A percentile compares a stretch with the other conserved stretches of the same genome.
Conservation (phyloP, 108 stramenopile genomes). For the Cafeteria roenbergensis region DNA sequence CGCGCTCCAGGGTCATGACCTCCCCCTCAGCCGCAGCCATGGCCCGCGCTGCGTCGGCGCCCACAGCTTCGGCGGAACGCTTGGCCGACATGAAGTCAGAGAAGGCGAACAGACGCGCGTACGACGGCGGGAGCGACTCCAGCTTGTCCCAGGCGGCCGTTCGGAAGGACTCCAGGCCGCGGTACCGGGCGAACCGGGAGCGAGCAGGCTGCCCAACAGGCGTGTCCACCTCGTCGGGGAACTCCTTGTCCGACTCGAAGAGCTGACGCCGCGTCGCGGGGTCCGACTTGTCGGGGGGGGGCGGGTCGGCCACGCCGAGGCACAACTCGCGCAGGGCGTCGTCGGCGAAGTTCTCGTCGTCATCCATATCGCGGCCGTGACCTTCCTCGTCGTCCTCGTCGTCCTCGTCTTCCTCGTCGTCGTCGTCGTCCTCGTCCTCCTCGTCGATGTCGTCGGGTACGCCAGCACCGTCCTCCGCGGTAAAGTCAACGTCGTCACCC, state of each 20-base stretch:
- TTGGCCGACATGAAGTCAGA: conserved; percentile 68
- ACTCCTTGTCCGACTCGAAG: conserved; percentile 74
- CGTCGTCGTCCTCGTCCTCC: conserved; percentile 30
- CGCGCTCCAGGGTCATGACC: conserved; percentile 19
- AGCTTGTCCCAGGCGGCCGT: conserved; percentile 86
- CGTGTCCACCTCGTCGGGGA: conserved; percentile 93
- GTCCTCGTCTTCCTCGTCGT: conserved; percentile 30
- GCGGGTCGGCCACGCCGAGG: conserved; percentile 32
- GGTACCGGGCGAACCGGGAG: conserved; percentile 85
- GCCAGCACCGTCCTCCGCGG: too few species aligned
- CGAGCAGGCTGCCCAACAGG: conserved; percentile 66
- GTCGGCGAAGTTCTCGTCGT: conserved; percentile 28
- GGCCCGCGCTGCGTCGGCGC: conserved; percentile 39
- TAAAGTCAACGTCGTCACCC: too few species aligned
- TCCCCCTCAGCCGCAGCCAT: conserved; percentile 34
- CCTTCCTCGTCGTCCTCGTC: conserved; percentile 51
- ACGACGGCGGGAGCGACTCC: conserved; percentile 85
- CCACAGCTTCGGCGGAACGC: conserved; percentile 49
- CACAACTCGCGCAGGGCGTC: conserved; percentile 55
- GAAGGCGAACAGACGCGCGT: conserved; percentile 81
- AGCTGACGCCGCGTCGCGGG: conserved; percentile 39
- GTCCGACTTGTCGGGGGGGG: conserved; percentile 51
- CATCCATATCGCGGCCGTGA: conserved; percentile 25
- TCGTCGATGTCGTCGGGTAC: conserved; percentile 45
- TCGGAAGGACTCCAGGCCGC: conserved; percentile 76